phyloP scores from a whole-genome alignment of 768 basidiomycete species.

The Leccinellum rugosiceps region DNA sequence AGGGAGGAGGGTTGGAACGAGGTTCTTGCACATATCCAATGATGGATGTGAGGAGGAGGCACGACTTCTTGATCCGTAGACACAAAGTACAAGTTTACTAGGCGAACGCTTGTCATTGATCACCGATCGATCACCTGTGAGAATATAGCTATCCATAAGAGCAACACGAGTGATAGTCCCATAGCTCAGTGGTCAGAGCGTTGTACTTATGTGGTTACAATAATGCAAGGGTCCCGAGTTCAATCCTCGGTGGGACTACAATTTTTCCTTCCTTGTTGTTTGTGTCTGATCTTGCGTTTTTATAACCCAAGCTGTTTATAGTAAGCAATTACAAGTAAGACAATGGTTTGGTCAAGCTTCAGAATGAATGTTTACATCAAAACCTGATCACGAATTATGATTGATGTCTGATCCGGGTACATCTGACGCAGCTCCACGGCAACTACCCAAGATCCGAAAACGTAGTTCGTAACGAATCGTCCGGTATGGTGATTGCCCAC shows the following conservation, averaged over 20 bases:
- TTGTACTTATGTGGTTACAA: constrained; percentile 58
- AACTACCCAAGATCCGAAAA: background rate
- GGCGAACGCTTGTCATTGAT: background rate
- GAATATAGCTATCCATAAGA: background rate
- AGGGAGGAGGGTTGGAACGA: constrained; percentile 67
- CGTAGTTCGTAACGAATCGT: background rate
- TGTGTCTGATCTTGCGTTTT: background rate
- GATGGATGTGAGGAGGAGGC: constrained; percentile 44
- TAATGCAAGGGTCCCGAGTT: constrained; percentile 63
- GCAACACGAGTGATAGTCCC: constrained; percentile 32
- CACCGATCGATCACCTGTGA: no score
- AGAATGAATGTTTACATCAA: background rate
- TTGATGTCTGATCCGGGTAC: background rate
- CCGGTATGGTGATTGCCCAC: constrained; percentile 13
- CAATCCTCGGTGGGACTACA: constrained; percentile 61
- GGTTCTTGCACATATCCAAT: constrained; percentile 51
- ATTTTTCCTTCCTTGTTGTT: constrained; percentile 23
- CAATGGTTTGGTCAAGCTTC: no score
- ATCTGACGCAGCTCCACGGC: background rate
- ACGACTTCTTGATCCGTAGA: constrained; percentile 26
- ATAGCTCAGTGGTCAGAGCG: constrained; percentile 63
- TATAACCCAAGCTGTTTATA: background rate
- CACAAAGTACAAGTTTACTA: background rate
- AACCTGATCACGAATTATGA: background rate
- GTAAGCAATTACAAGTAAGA: background rate